These are phyloP conservation scores for Myxozyma vanderwaltii DNA, from an alignment of 805 yeast species.

Conservation along the genomic window DNA sequence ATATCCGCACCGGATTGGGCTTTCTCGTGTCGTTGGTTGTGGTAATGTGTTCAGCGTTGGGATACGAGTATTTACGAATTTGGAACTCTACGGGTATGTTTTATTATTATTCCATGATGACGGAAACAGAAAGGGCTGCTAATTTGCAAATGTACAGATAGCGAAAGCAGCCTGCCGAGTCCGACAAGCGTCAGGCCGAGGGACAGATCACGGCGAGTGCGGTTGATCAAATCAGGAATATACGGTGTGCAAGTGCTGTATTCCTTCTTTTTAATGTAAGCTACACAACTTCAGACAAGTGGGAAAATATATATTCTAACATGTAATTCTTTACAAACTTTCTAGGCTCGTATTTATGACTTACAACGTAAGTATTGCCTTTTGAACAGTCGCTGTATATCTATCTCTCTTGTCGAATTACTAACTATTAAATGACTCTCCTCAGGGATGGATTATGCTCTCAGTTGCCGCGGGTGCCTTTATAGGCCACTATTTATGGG, in stretches of 20 bases:
- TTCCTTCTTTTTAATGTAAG: slow-evolving; percentile 52
- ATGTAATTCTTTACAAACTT: too few species aligned
- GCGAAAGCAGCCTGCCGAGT: slow-evolving; percentile 6
- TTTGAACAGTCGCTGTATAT: not conserved
- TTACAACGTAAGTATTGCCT: slow-evolving; percentile 52
- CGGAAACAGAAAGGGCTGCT: too few species aligned
- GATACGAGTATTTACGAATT: slow-evolving; percentile 61
- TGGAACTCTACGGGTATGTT: not conserved
- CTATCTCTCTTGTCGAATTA: not conserved
- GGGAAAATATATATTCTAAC: slow-evolving; percentile 38
- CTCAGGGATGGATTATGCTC: slow-evolving; percentile 71
- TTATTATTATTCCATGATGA: too few species aligned
- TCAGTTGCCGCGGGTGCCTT: slow-evolving; percentile 73
- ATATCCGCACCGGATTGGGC: slow-evolving; percentile 55
- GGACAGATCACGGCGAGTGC: not conserved
- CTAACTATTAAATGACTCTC: not conserved
- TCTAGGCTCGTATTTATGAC: slow-evolving; percentile 85
- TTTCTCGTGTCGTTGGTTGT: slow-evolving; percentile 56
- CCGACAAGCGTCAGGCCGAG: not conserved
- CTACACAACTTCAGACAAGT: not conserved
- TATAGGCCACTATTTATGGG: slow-evolving; percentile 66
- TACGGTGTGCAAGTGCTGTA: slow-evolving; percentile 71
- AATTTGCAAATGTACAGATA: not conserved
- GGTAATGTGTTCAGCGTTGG: slow-evolving; percentile 53
- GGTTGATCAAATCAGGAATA: slow-evolving; percentile 36